Percentiles rank a stretch among this genome's conserved stretches.
Evolutionary conservation across 257 asterid species (phyloP).

Genomic region (Salvia rosmarinus): DNA sequence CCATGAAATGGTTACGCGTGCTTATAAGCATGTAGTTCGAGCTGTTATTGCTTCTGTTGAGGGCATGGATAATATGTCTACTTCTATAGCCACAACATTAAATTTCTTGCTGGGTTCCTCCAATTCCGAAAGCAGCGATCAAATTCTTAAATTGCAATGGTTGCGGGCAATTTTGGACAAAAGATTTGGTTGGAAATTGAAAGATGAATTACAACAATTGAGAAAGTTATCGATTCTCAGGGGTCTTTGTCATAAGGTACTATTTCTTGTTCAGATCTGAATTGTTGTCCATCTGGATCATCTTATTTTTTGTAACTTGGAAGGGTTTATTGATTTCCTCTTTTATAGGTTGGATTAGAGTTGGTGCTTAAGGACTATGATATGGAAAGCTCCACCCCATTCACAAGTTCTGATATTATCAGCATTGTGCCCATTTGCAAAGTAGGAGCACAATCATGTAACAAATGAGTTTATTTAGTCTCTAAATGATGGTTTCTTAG

Average conservation of each 20-base stretch:
- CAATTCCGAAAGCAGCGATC: slow-evolving; percentile 48
- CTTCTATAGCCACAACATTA: slow-evolving; percentile 73
- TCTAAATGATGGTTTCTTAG: slow-evolving; percentile 27
- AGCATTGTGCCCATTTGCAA: slow-evolving; percentile 91
- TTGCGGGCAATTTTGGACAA: slow-evolving; percentile 59
- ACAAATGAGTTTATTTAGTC: neutral
- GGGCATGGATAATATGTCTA: slow-evolving; percentile 57
- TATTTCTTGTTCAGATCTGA: slow-evolving; percentile 27
- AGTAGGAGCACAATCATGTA: slow-evolving; percentile 47
- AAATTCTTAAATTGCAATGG: slow-evolving; percentile 73
- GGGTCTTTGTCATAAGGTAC: slow-evolving; percentile 96
- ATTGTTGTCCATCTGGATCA: too few relatives aligned
- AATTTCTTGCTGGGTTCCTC: slow-evolving; percentile 85
- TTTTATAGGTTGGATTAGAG: slow-evolving; percentile 84
- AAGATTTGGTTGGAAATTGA: slow-evolving; percentile 80
- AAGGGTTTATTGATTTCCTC: slow-evolving; percentile 37
- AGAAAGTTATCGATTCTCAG: slow-evolving; percentile 85
- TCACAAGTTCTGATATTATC: slow-evolving; percentile 70
- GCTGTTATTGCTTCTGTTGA: slow-evolving; percentile 90
- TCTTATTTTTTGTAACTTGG: slow-evolving; percentile 29
- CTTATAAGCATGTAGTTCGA: slow-evolving; percentile 85
- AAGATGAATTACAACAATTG: slow-evolving; percentile 73
- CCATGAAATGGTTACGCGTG: slow-evolving; percentile 99
- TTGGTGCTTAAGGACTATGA: slow-evolving; percentile 90
- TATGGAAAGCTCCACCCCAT: slow-evolving; percentile 81